Base-by-base conservation (phyloP, 495 filamentous ascomycete species). In the Xylaria cubensis region DNA sequence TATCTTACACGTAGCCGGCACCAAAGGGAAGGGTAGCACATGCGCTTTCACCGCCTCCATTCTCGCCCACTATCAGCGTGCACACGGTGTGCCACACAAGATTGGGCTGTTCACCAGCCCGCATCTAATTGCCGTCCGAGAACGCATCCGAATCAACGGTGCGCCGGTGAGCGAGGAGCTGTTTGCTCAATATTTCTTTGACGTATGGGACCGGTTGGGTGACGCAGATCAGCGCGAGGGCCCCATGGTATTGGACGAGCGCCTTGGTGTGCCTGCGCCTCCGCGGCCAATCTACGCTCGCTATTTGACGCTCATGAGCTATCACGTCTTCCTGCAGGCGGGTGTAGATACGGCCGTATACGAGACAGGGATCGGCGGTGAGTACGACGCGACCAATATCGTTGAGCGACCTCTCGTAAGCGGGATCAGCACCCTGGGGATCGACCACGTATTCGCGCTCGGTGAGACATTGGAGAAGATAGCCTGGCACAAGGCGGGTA, bases 401-500 rank as follows among this genome's bases (percentile, higher is more conserved):
- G 88, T 98, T 21, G 84, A 87, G 24, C 81, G 86, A 32, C 95
- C 95, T 8, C 88, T 88, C 17, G 92, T 89, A 2, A 88, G 88
- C 4, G 94, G 91, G 0, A 93, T 99, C 56, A 93, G 90, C 15
- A 94, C 90, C 61, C 84, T 99, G 32, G 96, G 94, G 9, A 97
- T 99, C 73, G 97, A 99, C 74, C 96, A 99, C 75, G 89, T 90
- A 17, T 86, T 84, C 19, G 84, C 94, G 78, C 87, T 99, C 42
- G 96, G 96, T 17, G 80, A 88, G 44, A 97, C 96, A 0, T 90
- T 97, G 53, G 92, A 94, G 62, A 87, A 95, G 73, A 99, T 99
- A 72, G 95, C 97, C 4, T 98, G 97, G 96, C 95, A 99, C 77
- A 98, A 99, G 80, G 93, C 88, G 15, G 96, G 96, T 15, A 95